Evolutionary conservation across 192 early-diverging fungal species (phyloP), one percentile per base, ranked within the genome.

Genomic region (Mortierella claussenii): DNA sequence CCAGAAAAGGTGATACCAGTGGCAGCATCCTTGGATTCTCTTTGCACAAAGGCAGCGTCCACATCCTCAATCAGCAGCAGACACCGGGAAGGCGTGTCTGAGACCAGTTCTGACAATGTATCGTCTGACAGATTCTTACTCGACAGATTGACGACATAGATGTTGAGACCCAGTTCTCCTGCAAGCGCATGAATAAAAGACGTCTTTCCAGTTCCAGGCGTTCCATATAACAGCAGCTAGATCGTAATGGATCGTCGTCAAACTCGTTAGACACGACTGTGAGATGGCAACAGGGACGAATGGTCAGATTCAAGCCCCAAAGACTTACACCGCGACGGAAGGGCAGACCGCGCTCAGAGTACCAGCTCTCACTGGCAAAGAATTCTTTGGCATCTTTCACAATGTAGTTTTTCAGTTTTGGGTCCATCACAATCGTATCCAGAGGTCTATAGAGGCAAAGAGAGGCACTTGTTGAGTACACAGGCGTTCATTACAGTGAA

Each of bases 141-240:
- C 26, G 86, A 83, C 3, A 93, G 76, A 30, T 78, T 89, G 45
- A 93, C 81, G n/a, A 92, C 89, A 46, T 86, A 91, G 53, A 93
- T 92, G 73, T 92, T 93, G 17, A 89, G 69, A 20, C 88, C 87
- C 20, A 93, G 67, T 53, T 90, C 88, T 31, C 91, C 90, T n/a
- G 91, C 91, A 30, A 93, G 62, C 4, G 91, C 85, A 50, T 89
- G 87, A 46, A 85, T 85, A 58, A 88, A 88, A 9, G 82, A 86
- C n/a, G 89, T 89, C 56, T 93, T 93, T 23, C 90, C 90, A 24
- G 87, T 88, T 57, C 90, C 91, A 30, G 91, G 91, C n/a, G 80
- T 62, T 17, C 91, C 91, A 58, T 90, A 89, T 18, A 93, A 60
- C 18, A 91, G 59, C 60, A 89, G 83, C 73, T 76, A 46, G 10